These are phyloP conservation scores for Begonia peltatifolia DNA, from an alignment of 306 rosid species.

Conservation along the genomic window DNA sequence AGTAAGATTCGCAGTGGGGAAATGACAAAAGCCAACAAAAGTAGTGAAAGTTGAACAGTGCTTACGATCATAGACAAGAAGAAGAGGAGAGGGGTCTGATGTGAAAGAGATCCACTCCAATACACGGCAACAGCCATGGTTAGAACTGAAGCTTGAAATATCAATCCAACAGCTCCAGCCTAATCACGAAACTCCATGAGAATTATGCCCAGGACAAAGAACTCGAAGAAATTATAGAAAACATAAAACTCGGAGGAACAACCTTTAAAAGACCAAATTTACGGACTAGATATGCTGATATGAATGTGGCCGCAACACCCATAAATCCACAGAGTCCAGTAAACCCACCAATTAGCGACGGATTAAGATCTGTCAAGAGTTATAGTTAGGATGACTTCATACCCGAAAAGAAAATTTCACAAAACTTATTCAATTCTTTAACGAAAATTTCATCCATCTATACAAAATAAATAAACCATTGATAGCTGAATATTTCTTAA, in stretches of 20 bases:
- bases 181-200: conserved; percentile 22
- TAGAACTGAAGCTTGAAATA: conserved; percentile 85
- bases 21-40: not conserved
- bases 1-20: not conserved
- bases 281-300: conserved; percentile 67
- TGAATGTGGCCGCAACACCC: conserved; percentile 96
- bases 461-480: no score
- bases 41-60: conserved; percentile 1
- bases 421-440: not conserved
- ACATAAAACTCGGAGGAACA: conserved; percentile 6
- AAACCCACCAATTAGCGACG: conserved; percentile 80
- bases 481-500: no score
- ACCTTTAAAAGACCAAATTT: conserved; percentile 85
- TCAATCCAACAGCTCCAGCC: conserved; percentile 94
- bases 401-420: not conserved
- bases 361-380: conserved; percentile 53
- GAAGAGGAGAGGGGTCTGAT: conserved; percentile 61
- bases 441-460: no score
- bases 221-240: conserved; percentile 6
- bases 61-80: conserved; percentile 85
- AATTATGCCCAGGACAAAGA: conserved; percentile 4
- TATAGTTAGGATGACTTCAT: not conserved
- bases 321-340: conserved; percentile 84
- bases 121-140: conserved; percentile 78
- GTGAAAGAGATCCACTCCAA: conserved; percentile 56